These are phyloP conservation scores for Ustilago bromivora DNA, from an alignment of 1,284 basidiomycete genomes.

Conservation along the genomic window DNA sequence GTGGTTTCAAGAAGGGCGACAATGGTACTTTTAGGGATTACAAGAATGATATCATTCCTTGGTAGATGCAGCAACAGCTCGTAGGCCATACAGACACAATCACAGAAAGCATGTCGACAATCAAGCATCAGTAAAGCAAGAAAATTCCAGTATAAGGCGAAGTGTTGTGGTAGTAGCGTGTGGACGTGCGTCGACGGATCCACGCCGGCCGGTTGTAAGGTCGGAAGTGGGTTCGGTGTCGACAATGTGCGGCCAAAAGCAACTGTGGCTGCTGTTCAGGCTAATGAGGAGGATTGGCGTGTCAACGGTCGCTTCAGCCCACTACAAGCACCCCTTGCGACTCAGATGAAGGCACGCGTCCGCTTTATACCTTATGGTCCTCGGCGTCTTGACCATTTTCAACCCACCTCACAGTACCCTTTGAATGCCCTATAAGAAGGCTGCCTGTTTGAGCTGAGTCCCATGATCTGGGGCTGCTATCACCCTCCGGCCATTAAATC, in stretches of 20 bases:
- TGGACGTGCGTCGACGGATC: neutral
- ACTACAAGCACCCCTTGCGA: neutral
- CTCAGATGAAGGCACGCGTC: neutral
- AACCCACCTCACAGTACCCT: neutral
- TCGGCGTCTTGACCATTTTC: neutral
- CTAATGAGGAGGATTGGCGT: neutral
- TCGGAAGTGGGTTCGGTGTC: neutral
- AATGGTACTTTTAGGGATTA: constrained; percentile 80
- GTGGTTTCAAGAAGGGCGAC: constrained; percentile 71
- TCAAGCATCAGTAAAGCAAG: neutral
- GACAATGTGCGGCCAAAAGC: neutral
- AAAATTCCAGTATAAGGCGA: neutral
- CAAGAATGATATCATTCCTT: constrained; percentile 74
- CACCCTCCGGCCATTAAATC: no score
- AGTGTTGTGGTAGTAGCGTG: neutral
- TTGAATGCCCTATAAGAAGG: neutral
- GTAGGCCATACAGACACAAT: neutral
- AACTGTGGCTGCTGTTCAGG: neutral
- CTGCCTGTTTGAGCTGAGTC: neutral
- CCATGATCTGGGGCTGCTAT: no score
- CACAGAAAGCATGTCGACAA: neutral
- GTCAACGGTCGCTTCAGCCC: neutral
- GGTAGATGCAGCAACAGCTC: constrained; percentile 57
- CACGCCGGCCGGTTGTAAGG: neutral
- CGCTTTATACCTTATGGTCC: neutral